Evolutionary conservation across 768 basidiomycete species (phyloP).

Genomic region (Leccinum truebloodii): DNA sequence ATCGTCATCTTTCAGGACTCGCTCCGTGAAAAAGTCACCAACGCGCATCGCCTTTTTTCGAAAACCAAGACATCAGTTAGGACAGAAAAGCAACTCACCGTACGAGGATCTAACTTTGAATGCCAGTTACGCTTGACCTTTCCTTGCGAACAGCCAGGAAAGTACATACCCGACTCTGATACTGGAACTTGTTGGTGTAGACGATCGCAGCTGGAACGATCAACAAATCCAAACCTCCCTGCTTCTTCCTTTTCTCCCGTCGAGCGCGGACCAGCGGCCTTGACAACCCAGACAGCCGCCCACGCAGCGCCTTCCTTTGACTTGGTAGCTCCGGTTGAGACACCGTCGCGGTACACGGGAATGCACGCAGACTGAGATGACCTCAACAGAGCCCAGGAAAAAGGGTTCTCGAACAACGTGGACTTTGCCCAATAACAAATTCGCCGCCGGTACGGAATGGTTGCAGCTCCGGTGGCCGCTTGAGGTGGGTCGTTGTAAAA

Average conservation of each 20-base stretch:
- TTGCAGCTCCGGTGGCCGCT: slow-evolving; percentile 40
- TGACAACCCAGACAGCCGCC: slow-evolving; percentile 69
- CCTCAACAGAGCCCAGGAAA: slow-evolving; percentile 49
- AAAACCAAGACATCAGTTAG: not conserved
- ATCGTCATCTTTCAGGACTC: slow-evolving; percentile 32
- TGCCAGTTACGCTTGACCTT: not conserved
- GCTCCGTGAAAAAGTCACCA: slow-evolving; percentile 1
- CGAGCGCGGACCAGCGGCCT: slow-evolving; percentile 36
- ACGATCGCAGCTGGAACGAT: slow-evolving; percentile 68
- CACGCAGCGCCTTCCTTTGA: slow-evolving; percentile 65
- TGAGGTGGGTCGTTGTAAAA: not conserved
- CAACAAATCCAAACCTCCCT: slow-evolving; percentile 41
- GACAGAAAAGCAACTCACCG: slow-evolving; percentile 2
- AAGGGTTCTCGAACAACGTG: slow-evolving; percentile 60
- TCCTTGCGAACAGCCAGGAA: not conserved
- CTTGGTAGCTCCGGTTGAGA: slow-evolving; percentile 52
- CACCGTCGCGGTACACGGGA: slow-evolving; percentile 42
- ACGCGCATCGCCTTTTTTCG: slow-evolving; percentile 11
- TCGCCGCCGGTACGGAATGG: slow-evolving; percentile 57
- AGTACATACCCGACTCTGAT: slow-evolving; percentile 53
- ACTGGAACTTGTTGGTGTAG: slow-evolving; percentile 69
- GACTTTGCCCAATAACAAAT: slow-evolving; percentile 76
- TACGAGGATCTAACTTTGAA: slow-evolving; percentile 1
- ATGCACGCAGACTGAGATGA: slow-evolving; percentile 61
- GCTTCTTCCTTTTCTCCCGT: slow-evolving; percentile 18